These are phyloP conservation scores for Plantago major DNA, from an alignment of 257 asterid species.

Conservation along the genomic window DNA sequence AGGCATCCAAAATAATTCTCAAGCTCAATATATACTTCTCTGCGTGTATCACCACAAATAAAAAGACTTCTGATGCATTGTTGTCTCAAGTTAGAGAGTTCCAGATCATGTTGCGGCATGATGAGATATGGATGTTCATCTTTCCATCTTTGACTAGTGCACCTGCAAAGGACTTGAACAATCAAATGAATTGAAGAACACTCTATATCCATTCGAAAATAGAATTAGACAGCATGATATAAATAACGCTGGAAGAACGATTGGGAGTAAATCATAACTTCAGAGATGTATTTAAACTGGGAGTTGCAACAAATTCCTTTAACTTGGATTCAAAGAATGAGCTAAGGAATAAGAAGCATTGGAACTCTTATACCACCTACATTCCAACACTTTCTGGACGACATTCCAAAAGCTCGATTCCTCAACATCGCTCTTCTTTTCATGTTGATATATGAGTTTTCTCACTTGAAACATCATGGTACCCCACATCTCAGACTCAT, in stretches of 20 bases:
- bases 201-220: no score
- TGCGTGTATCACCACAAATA: neutral
- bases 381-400: constrained; percentile 3
- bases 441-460: neutral
- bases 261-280: no score
- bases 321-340: constrained; percentile 6
- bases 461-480: neutral
- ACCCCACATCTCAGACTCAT: constrained; percentile 9
- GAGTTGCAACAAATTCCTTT: no score
- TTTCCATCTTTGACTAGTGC: neutral
- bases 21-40: neutral
- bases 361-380: neutral
- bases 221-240: neutral
- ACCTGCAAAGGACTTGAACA: neutral
- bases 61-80: neutral
- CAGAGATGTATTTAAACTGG: no score
- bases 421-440: neutral
- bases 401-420: constrained; percentile 2
- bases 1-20: neutral
- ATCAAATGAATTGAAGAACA: neutral
- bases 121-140: neutral
- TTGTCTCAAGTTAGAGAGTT: constrained; percentile 1
- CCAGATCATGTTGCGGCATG: neutral
- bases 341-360: constrained; percentile 3
- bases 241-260: no score